Evolutionary conservation across 305 asterid species (phyloP), one percentile per base, ranked within the genome.

Genomic region (Striga hermonthica): DNA sequence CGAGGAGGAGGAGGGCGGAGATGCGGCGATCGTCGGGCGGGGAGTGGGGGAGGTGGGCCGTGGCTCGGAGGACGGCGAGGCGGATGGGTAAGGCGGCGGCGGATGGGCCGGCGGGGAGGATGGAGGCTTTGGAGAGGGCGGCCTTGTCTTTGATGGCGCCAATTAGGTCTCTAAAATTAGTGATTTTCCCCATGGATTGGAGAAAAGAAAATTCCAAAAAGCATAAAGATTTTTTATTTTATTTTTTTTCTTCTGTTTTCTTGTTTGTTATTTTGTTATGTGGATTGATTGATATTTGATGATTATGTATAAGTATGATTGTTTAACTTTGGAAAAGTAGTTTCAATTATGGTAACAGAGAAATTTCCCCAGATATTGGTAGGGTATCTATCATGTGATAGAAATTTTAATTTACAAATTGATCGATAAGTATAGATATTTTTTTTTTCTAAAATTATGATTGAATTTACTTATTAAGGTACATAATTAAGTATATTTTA

Each of bases 141-240:
- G 86, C 97, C 47, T 87, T 85, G 82, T 89, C 97, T 76, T 89
- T 89, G 78, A 89, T 78, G 37, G 66, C 72, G 35, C 95, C 95
- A 4, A 89, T 14, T 1, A 50, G 56, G 13, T 47, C 53, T 47
- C 53, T 47, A 15, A 47, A 12, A 47, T 11, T n/a, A 5, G 53
- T 47, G 53, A 47, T 47, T 47, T 47, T 47, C 53, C 53, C 53
- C 53, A 47, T 47, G 14, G 53, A 47, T 47, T n/a, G 53, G 53
- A 47, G 31, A 47, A 47, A 47, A 15, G 53, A 12, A 47, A 47
- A 47, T 3, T 13, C 4, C 1, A 9, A 9, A 1, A 7, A 43
- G 49, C 3, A 4, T 9, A 15, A n/a, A 10, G 53, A 47, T 10
- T 45, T 9, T 11, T 4, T 45, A 9, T 45, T 45, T 11, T 10